A percentile compares a stretch with the other conserved stretches of the same genome.
phyloP scores from a whole-genome alignment of 441 rosid species.

The Iberis amara region DNA sequence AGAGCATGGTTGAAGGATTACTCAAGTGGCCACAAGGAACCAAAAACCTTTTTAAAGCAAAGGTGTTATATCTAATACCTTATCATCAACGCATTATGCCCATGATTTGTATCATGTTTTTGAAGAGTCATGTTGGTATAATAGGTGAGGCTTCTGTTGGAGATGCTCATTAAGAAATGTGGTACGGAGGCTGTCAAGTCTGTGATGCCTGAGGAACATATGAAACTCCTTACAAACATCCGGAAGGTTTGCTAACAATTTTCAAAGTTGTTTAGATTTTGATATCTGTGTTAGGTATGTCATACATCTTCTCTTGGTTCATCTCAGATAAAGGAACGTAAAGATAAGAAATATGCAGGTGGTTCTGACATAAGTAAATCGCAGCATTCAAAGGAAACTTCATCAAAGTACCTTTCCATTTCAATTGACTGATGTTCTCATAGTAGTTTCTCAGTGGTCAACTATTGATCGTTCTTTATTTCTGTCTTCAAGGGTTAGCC shows the following conservation, averaged over 20 bases:
- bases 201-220: conserved; percentile 94
- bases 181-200: conserved; percentile 90
- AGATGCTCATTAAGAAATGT: conserved; percentile 92
- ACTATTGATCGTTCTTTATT: conserved; percentile 13
- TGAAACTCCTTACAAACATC: conserved; percentile 83
- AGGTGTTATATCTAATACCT: conserved; percentile 44
- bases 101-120: too few species aligned
- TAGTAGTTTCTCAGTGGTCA: conserved; percentile 12
- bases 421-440: conserved; percentile 13
- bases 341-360: conserved; percentile 55
- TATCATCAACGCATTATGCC: neutral
- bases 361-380: conserved; percentile 63
- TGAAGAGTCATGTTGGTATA: conserved; percentile 18
- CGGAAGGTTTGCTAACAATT: conserved; percentile 55
- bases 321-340: conserved; percentile 70
- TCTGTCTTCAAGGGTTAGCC: conserved; percentile 56
- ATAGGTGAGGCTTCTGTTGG: conserved; percentile 85
- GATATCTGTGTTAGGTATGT: conserved; percentile 18
- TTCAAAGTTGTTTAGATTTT: conserved; percentile 6
- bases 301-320: conserved; percentile 21
- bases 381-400: conserved; percentile 63
- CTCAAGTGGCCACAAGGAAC: conserved; percentile 80
- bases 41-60: conserved; percentile 81
- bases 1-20: conserved; percentile 75
- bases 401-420: conserved; percentile 53